Base-by-base conservation (phyloP, 1,284 basidiomycete species). In the Puccinia polysora region DNA sequence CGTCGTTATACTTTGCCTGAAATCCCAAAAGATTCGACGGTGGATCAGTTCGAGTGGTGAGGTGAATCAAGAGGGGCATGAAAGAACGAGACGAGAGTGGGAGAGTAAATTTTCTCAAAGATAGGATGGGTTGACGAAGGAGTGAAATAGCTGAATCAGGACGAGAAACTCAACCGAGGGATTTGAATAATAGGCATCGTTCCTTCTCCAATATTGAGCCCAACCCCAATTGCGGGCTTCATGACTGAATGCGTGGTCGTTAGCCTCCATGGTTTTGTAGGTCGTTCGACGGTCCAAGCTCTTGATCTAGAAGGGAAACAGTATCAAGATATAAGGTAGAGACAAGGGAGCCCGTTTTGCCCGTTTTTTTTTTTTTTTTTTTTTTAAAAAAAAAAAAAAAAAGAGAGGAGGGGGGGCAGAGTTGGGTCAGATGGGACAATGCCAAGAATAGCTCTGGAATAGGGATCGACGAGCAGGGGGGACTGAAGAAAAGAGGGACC, bases 221-320 rank as follows among this genome's bases (percentile, higher is more conserved):
- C 76, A 75, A 25, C 80, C 80, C 81, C 80, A 81, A 65, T 81
- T 81, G 36, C 79, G 75, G 25, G 79, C 80, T 67, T 77, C 77
- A 67, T 77, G 75, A 53, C 76, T 78, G 58, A 81, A 81, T 18
- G 77, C 76, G 63, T 81, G 80, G 65, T 81, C 79, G 73, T 78
- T 77, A 6, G 80, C 80, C 74, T 81, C 81, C 76, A 78, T 78
- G n/a, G 73, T 72, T 64, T 78, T 78, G 73, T 77, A 76, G 1
- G 74, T 73, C 1, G 74, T 53, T 10, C 76, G 59, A 23, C 76
- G 73, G 34, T 76, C 75, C 15, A 74, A 25, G 30, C 72, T 68
- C 20, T 74, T 70, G 23, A 73, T 74, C 75, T 76, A 49, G 15
- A 7, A n/a, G n/a, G n/a, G n/a, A n/a, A n/a, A n/a, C n/a, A n/a